A percentile compares a stretch with the other conserved stretches of the same genome.
Conservation (phyloP, 176 grass and related monocot species). For the Chrysopogon serrulatus region DNA sequence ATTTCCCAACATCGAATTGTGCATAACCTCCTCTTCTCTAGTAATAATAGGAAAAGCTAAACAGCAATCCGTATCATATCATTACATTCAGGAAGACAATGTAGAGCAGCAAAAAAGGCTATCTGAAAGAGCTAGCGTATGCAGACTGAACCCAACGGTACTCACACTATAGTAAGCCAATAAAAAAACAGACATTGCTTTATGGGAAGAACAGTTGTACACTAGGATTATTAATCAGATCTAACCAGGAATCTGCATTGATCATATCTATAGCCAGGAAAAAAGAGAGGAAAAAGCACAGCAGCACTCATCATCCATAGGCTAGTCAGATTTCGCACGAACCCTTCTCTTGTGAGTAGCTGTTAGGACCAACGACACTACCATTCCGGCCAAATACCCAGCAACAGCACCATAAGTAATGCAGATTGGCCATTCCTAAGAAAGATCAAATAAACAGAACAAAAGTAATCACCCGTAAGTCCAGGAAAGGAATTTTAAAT, state of each 20-base stretch:
- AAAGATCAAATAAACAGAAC: neutral
- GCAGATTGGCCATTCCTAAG: slow-evolving; percentile 85
- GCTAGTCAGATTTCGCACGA: slow-evolving; percentile 64
- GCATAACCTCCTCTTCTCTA: neutral
- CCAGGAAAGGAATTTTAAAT: neutral
- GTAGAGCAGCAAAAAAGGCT: neutral
- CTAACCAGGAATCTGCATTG: neutral
- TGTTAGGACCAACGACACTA: slow-evolving; percentile 36
- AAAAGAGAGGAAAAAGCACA: neutral
- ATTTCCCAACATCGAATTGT: neutral
- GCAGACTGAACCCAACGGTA: neutral
- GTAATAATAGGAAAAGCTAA: neutral
- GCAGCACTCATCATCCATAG: neutral
- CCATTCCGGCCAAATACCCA: slow-evolving; percentile 61
- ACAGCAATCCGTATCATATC: neutral
- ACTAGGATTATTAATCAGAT: neutral
- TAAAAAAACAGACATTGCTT: neutral
- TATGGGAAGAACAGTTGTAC: neutral
- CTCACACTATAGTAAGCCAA: neutral
- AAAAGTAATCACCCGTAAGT: neutral
- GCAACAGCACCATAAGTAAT: slow-evolving; percentile 67
- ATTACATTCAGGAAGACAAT: neutral
- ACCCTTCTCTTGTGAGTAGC: slow-evolving; percentile 27
- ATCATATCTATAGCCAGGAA: neutral
- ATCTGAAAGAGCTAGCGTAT: neutral